Base-by-base conservation (phyloP, 2,329 filamentous ascomycete genomes). In the Verruconis gallopava region DNA sequence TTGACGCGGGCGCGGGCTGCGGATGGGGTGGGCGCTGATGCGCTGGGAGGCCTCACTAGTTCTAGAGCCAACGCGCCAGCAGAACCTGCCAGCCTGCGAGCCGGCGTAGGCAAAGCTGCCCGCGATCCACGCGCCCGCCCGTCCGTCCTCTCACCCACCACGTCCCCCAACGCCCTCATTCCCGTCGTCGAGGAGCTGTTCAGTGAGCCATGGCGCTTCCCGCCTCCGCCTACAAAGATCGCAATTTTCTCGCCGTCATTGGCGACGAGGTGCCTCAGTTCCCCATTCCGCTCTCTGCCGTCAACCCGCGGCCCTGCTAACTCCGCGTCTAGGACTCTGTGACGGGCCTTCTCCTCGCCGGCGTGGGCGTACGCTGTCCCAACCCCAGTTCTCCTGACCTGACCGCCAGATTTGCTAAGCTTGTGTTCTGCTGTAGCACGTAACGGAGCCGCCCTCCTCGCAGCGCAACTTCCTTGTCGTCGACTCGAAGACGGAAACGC, bases 391-490 rank as follows among this genome's bases (percentile, higher is more conserved):
- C 12, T 12, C 12, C 14, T 14, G 17, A 35, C 18, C 13, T 5
- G n/a, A 20, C 22, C 20, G 21, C 40, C 21, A 4, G 18, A 37
- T 15, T 20, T 15, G 5, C 13, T n/a, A 20, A 21, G 21, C 21
- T 18, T 11, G 19, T 5, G 19, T 4, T 18, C 13, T 15, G 14
- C 3, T 18, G 19, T 49, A 95, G 88, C 89, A 96, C 61, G 88
- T 96, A 48, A 93, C 86, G 13, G 73, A 81, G 42, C 81, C 85
- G 4, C 85, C 89, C 35, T 85, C 93, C 58, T 75, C 83, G 30
- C 82, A 95, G 60, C 93, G 94, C 71, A 98, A 98, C 72, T 98
- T 95, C 67, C 77, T 98, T 6, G 85, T 98, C 44, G 91, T 98
- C 47, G 89, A 98, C 63, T 69, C 65, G 59, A 96, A 96, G 72